Evolutionary conservation across 1,284 basidiomycete species (phyloP).

Genomic region (Gastroboletus turbinatus): DNA sequence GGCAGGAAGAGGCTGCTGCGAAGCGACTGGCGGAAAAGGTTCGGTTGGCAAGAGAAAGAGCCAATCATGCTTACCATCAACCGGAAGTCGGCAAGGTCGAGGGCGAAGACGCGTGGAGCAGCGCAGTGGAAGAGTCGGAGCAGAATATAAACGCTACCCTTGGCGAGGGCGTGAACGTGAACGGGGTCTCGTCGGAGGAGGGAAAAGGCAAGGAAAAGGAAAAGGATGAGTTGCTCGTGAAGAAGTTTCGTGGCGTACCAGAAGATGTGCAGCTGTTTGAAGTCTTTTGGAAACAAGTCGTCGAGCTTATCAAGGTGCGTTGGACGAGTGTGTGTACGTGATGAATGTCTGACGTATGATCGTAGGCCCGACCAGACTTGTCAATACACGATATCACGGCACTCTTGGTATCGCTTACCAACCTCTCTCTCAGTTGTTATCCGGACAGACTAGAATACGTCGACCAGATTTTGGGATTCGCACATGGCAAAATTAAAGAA

Average conservation of each 20-base stretch:
- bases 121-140: conserved; percentile 32
- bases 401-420: conserved; percentile 88
- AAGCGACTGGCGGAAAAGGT: conserved; percentile 84
- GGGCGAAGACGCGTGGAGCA: conserved; percentile 37
- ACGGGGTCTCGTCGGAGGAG: conserved; percentile 36
- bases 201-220: conserved; percentile 53
- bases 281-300: conserved; percentile 98
- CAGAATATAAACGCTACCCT: conserved; percentile 28
- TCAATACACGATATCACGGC: conserved; percentile 96
- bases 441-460: conserved; percentile 94
- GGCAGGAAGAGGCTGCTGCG: conserved; percentile 88
- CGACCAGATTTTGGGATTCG: conserved; percentile 89
- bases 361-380: conserved; percentile 89
- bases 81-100: conserved; percentile 7
- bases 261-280: conserved; percentile 92
- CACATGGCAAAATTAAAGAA: conserved; percentile 82
- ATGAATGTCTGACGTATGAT: neutral
- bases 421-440: conserved; percentile 92
- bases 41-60: conserved; percentile 55
- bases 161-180: conserved; percentile 28
- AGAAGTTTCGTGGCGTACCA: conserved; percentile 90
- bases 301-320: conserved; percentile 88
- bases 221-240: conserved; percentile 49
- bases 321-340: too few species aligned
- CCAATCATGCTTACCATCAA: conserved; percentile 42